Base-by-base conservation (phyloP, 106 monocot genomes). In the Agapanthus africanus region DNA sequence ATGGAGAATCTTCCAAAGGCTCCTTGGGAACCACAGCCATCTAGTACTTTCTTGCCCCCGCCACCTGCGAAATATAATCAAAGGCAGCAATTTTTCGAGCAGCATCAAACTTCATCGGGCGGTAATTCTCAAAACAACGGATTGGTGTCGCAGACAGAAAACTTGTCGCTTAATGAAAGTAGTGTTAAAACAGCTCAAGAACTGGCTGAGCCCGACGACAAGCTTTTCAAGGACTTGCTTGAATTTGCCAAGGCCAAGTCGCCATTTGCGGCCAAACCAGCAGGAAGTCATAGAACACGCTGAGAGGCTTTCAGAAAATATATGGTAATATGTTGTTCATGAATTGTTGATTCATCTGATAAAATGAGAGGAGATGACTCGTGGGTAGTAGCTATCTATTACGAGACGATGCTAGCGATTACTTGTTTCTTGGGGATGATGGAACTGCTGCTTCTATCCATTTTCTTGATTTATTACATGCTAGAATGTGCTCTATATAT, bases 161-260 rank as follows among this genome's bases (percentile, higher is more conserved):
- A 61, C 46, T 68, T 47, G 10, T 68, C 75, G 28, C 68, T 75
- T 26, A 68, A 68, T n/a, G n/a, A n/a, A n/a, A n/a, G n/a, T n/a
- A n/a, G n/a, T n/a, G n/a, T n/a, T n/a, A n/a, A n/a, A n/a, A n/a
- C n/a, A n/a, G n/a, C n/a, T n/a, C n/a, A n/a, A n/a, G n/a, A n/a
- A n/a, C 68, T 69, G 37, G 59, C 69, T 8, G 87, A 84, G 68
- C 88, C 88, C 15, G 91, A 95, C 68, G 95, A 91, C 52, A 27
- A 62, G 22, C 88, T 95, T 27, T 95, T 95, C 81, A 91, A 91
- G 69, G 95, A 95, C 36, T 82, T 95, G 59, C 82, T 95, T 22
- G 95, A 95, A 80, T 88, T 95, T 51, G 91, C 86, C 13, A 95
- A 76, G 71, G 82, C 81, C 56, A 91, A 91, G 49, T 76, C 84